Evolutionary conservation across 257 asterid species (phyloP).

Genomic region (Salvia splendens): DNA sequence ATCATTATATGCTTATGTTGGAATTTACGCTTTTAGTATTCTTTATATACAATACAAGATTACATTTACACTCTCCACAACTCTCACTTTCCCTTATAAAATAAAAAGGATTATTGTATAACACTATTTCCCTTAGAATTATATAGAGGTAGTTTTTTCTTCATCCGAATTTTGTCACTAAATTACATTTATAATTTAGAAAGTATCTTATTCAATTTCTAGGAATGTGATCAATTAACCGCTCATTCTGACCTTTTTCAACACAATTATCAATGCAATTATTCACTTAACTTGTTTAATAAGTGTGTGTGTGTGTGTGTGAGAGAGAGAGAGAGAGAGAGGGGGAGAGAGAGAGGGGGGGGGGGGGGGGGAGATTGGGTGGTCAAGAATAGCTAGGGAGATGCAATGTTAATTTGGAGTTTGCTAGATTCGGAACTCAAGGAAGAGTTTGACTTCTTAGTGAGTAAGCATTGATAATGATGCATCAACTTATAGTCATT

Average conservation of each 20-base stretch:
- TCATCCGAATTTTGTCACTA: no score
- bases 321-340: background rate
- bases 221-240: background rate
- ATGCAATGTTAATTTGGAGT: background rate
- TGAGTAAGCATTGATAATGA: constrained; percentile 43
- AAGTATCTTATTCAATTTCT: no score
- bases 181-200: no score
- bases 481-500: constrained; percentile 42
- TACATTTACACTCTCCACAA: no score
- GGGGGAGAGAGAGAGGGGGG: background rate
- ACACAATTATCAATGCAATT: constrained; percentile 22
- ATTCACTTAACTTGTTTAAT: constrained; percentile 11
- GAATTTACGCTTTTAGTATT: no score
- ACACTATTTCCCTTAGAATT: no score
- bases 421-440: constrained; percentile 49
- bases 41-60: no score
- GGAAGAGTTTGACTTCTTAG: constrained; percentile 43
- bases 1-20: no score
- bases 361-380: no score
- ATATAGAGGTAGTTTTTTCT: no score
- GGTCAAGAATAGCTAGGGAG: constrained; percentile 26
- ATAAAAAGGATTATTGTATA: no score
- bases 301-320: background rate
- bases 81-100: no score
- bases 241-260: background rate